Evolutionary conservation across 164 flowering plant genomes (phyloP).

Genomic region (Amborella trichopoda): DNA sequence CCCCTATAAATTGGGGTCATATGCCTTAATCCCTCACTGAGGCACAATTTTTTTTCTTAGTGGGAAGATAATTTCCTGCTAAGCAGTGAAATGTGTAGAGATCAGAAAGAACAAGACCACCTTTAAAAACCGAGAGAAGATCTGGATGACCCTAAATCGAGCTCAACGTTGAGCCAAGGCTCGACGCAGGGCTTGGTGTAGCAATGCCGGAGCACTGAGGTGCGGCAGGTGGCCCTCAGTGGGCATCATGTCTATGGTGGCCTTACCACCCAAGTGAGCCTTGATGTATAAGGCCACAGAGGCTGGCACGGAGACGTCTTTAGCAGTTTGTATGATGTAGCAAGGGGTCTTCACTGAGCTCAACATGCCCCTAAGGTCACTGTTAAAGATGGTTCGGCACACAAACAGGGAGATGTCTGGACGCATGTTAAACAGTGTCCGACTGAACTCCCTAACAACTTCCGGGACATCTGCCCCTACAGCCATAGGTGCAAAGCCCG

Average conservation of each 20-base stretch:
- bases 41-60: too few species aligned
- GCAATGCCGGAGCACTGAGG: slow-evolving; percentile 62
- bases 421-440: slow-evolving; percentile 93
- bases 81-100: too few species aligned
- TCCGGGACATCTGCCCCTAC: slow-evolving; percentile 96
- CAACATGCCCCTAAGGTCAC: slow-evolving; percentile 56
- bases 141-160: too few species aligned
- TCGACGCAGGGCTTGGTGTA: slow-evolving; percentile 45
- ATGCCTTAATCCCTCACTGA: too few species aligned
- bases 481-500: slow-evolving; percentile 80
- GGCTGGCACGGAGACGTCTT: slow-evolving; percentile 71
- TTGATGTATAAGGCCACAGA: slow-evolving; percentile 65
- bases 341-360: slow-evolving; percentile 74
- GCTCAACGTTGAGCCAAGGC: slow-evolving; percentile 53
- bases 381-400: slow-evolving; percentile 47
- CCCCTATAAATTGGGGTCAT: too few species aligned
- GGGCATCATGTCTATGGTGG: slow-evolving; percentile 46
- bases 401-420: slow-evolving; percentile 84
- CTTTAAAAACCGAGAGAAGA: too few species aligned
- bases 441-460: slow-evolving; percentile 85
- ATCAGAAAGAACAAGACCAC: too few species aligned
- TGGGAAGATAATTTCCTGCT: too few species aligned
- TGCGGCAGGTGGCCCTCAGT: slow-evolving; percentile 93
- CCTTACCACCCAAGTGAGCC: slow-evolving; percentile 65
- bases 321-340: slow-evolving; percentile 68